Evolutionary conservation across 306 rosid genomes (phyloP).

Genomic region (Pterocarpus macrocarpus): DNA sequence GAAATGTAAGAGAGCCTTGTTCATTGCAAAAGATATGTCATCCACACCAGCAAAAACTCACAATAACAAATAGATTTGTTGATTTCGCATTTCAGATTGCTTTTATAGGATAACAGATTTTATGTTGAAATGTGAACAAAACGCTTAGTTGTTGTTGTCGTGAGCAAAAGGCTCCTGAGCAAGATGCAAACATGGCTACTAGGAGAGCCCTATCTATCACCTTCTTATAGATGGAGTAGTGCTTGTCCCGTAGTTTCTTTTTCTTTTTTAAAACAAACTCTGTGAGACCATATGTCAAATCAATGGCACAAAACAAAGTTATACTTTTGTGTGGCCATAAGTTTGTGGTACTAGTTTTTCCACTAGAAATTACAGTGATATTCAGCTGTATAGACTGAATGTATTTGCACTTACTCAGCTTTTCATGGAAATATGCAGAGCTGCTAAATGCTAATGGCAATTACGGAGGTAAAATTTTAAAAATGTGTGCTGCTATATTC

Average conservation of each 20-base stretch:
- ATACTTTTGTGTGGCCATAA: neutral
- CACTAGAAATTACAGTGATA: conserved; percentile 1
- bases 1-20: conserved; percentile 2
- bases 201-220: neutral
- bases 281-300: neutral
- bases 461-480: neutral
- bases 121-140: conserved; percentile 5
- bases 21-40: conserved; percentile 26
- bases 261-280: neutral
- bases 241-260: neutral
- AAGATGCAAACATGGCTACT: neutral
- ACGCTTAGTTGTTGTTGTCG: no score
- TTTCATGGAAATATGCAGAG: conserved; percentile 17
- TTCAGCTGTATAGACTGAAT: conserved; percentile 23
- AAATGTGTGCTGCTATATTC: conserved; percentile 12
- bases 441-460: neutral
- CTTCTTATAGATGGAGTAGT: conserved; percentile 1
- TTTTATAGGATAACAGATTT: neutral
- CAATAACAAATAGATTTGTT: conserved; percentile 5
- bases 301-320: neutral
- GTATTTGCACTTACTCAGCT: neutral
- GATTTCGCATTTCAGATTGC: neutral
- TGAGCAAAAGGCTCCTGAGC: neutral
- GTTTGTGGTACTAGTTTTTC: conserved; percentile 4
- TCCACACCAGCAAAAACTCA: conserved; percentile 3